Evolutionary conservation across 2,329 filamentous ascomycete genomes (phyloP).

Genomic region (Diaporthe sp.): DNA sequence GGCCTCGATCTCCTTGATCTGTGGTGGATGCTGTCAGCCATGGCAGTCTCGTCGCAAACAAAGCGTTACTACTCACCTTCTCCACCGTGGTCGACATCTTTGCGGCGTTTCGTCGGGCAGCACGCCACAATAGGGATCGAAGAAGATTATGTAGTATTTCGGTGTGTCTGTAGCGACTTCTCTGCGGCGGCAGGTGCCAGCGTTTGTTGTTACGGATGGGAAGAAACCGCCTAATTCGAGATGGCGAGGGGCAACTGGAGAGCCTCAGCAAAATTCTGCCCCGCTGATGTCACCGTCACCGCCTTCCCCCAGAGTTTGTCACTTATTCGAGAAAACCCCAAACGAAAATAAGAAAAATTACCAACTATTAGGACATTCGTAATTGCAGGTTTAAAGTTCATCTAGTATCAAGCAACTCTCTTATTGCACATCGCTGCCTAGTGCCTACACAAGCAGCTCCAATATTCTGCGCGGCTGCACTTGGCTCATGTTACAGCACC

Average conservation of each 20-base stretch:
- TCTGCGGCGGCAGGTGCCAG: background rate
- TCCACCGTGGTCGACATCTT: slow-evolving; percentile 98
- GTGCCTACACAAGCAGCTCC: background rate
- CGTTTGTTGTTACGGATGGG: slow-evolving; percentile 14
- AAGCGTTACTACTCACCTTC: slow-evolving; percentile 72
- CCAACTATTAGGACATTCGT: background rate
- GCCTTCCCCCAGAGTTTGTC: slow-evolving; percentile 7
- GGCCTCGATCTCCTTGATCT: slow-evolving; percentile 97
- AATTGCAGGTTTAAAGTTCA: background rate
- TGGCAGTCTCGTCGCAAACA: slow-evolving; percentile 19
- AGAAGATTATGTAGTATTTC: background rate
- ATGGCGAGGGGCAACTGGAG: background rate
- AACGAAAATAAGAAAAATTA: too few species aligned
- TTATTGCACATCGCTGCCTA: background rate
- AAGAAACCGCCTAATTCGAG: slow-evolving; percentile 16
- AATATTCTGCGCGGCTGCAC: background rate
- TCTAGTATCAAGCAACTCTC: background rate
- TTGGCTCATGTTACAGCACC: background rate
- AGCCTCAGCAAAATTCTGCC: slow-evolving; percentile 26
- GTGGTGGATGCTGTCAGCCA: slow-evolving; percentile 48
- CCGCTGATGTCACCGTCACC: slow-evolving; percentile 37
- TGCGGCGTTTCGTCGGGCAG: slow-evolving; percentile 43
- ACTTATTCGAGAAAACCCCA: background rate
- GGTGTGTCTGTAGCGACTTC: background rate
- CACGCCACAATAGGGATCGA: background rate